Base-by-base conservation (phyloP, 768 basidiomycete species). In the Pleurotus cornucopiae region DNA sequence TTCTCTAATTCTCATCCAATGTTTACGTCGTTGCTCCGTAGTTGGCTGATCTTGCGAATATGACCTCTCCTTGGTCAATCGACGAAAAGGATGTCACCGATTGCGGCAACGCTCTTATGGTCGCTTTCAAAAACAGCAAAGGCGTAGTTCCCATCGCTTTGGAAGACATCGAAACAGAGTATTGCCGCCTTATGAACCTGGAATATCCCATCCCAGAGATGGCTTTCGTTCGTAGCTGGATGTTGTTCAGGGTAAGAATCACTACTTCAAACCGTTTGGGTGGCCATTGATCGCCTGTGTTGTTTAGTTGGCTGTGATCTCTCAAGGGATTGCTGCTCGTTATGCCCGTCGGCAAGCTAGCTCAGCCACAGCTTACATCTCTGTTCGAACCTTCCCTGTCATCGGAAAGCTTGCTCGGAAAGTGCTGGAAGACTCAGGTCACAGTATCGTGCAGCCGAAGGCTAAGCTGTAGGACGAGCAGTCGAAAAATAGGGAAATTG, bases 251-350 rank as follows among this genome's bases (percentile, higher is more conserved):
- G 57, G 91, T 91, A 63, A 59, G 82, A 71, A 25, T 13, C 47
- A 21, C 40, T 51, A 34, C 38, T 38, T 38, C 30, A 11, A 34
- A 23, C 30, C 43, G n/a, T 43, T 51, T 41, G 56, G 52, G 57
- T 34, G 45, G 41, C 38, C 34, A 26, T 48, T 51, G 54, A 38
- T 49, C 20, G 45, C 49, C 49, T 48, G 14, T 37, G 5, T 45
- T 39, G 25, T 38, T 68, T 61, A 89, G 89, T 69, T 89, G 21
- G 79, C 91, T 0, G 79, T 96, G 57, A 95, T 97, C 61, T 74
- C 83, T 1, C 94, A 97, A 71, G 94, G 94, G 3, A 94, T 97
- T 60, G 90, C 94, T 1, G 94, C 94, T 26, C 82, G 94, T 44
- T 83, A 82, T 52, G 91, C 92, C 1, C 78, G 87, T 21, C 83